These are phyloP conservation scores for Leccinum broughii DNA, from an alignment of 768 basidiomycete species.

Conservation along the genomic window DNA sequence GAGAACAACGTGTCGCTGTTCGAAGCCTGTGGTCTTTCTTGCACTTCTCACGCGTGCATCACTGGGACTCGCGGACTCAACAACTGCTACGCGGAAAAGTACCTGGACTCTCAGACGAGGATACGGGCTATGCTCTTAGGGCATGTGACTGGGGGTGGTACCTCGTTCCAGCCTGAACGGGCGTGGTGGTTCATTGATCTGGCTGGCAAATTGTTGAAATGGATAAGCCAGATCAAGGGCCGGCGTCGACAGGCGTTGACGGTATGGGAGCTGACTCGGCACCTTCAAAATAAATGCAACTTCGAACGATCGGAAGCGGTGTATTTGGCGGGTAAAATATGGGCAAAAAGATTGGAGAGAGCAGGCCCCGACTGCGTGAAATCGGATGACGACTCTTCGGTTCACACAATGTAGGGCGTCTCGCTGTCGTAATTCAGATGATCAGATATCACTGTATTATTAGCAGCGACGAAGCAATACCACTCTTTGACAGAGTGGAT, in stretches of 20 bases:
- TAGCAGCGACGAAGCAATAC: background rate
- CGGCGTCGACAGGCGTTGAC: slow-evolving; percentile 19
- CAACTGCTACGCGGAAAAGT: slow-evolving; percentile 27
- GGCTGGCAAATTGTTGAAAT: slow-evolving; percentile 21
- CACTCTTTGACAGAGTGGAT: slow-evolving; percentile 8
- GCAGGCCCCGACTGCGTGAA: slow-evolving; percentile 27
- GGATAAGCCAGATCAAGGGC: slow-evolving; percentile 19
- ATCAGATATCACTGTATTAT: slow-evolving; percentile 13
- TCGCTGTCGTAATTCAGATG: background rate
- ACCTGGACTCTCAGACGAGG: slow-evolving; percentile 33
- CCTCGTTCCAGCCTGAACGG: slow-evolving; percentile 26
- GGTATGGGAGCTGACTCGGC: slow-evolving; percentile 18
- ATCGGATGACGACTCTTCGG: slow-evolving; percentile 15
- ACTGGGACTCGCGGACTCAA: slow-evolving; percentile 35
- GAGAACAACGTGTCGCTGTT: slow-evolving; percentile 34
- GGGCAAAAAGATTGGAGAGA: slow-evolving; percentile 22
- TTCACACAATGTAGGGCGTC: slow-evolving; percentile 8
- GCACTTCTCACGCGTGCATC: slow-evolving; percentile 40
- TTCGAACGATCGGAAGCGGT: slow-evolving; percentile 24
- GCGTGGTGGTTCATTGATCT: slow-evolving; percentile 27
- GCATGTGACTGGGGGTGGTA: slow-evolving; percentile 14
- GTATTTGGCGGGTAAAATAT: slow-evolving; percentile 26
- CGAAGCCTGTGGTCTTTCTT: slow-evolving; percentile 21
- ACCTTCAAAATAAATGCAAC: slow-evolving; percentile 26
- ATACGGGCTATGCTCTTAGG: slow-evolving; percentile 24